phyloP scores from a whole-genome alignment of 257 asterid genomes.

The Nyctanthes arbortristis region DNA sequence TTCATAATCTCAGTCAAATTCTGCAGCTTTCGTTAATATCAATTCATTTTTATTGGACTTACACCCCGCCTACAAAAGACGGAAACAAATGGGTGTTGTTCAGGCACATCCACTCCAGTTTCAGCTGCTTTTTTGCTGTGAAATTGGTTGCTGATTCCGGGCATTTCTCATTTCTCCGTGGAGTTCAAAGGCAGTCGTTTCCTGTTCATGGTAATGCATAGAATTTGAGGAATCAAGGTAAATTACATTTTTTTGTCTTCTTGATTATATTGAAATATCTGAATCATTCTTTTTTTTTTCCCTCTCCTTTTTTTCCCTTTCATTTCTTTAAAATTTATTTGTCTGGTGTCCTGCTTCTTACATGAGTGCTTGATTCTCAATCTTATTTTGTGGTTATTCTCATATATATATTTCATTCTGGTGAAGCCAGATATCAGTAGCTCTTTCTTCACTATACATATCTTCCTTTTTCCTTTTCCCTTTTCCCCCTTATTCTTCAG shows the following conservation, averaged over 20 bases:
- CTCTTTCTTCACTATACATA: too few species aligned
- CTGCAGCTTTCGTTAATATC: neutral
- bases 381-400: too few species aligned
- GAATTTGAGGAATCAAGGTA: constrained; percentile 34
- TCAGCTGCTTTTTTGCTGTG: constrained; percentile 34
- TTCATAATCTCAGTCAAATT: constrained; percentile 15
- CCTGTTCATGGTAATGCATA: constrained; percentile 32
- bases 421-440: constrained; percentile 1
- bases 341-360: too few species aligned
- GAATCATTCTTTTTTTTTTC: neutral
- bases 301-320: constrained; percentile 12
- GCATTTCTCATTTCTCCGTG: constrained; percentile 8
- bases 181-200: neutral
- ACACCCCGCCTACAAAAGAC: constrained; percentile 16
- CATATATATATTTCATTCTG: neutral
- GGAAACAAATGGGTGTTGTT: constrained; percentile 27
- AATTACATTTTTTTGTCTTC: constrained; percentile 4
- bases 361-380: too few species aligned
- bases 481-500: too few species aligned
- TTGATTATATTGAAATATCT: constrained; percentile 12
- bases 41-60: neutral
- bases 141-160: neutral
- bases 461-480: too few species aligned
- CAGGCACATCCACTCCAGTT: constrained; percentile 31
- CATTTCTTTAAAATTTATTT: too few species aligned